These are phyloP conservation scores for Porcisia hertigi DNA, from an alignment of 208 protist species.

Conservation along the genomic window DNA sequence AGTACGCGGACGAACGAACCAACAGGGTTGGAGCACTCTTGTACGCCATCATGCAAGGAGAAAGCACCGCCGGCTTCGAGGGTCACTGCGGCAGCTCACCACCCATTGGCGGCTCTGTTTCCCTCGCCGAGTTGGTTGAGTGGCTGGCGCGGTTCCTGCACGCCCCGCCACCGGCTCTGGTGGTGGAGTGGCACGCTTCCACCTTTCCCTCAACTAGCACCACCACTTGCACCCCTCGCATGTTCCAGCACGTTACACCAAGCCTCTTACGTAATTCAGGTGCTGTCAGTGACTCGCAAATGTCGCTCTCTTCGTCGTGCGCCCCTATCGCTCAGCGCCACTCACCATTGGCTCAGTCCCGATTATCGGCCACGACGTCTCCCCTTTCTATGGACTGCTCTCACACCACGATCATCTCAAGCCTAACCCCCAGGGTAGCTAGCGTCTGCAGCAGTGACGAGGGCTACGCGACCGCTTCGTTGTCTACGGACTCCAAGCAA, in stretches of 20 bases:
- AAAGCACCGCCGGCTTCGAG: background rate
- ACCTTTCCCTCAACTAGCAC: background rate
- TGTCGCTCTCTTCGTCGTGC: background rate
- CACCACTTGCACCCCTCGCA: background rate
- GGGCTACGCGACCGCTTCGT: slow-evolving; percentile 1
- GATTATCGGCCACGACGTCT: background rate
- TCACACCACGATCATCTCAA: background rate
- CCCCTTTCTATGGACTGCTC: background rate
- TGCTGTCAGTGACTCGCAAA: background rate
- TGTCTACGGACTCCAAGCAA: background rate
- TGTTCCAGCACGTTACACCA: background rate
- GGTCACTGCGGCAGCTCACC: background rate
- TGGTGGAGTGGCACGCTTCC: slow-evolving; percentile 62
- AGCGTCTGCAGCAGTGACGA: background rate
- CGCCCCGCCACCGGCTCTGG: slow-evolving; percentile 39
- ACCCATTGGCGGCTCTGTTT: slow-evolving; percentile 11
- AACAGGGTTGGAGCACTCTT: slow-evolving; percentile 14
- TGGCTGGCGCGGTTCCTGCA: slow-evolving; percentile 54
- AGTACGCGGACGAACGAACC: slow-evolving; percentile 8
- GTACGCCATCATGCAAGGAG: slow-evolving; percentile 26
- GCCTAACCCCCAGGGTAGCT: background rate
- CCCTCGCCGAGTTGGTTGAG: slow-evolving; percentile 42
- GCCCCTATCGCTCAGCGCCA: slow-evolving; percentile 1
- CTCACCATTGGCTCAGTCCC: background rate
- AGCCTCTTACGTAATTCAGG: background rate